phyloP scores from a whole-genome alignment of 257 asterid genomes.

The Solanum virginianum region DNA sequence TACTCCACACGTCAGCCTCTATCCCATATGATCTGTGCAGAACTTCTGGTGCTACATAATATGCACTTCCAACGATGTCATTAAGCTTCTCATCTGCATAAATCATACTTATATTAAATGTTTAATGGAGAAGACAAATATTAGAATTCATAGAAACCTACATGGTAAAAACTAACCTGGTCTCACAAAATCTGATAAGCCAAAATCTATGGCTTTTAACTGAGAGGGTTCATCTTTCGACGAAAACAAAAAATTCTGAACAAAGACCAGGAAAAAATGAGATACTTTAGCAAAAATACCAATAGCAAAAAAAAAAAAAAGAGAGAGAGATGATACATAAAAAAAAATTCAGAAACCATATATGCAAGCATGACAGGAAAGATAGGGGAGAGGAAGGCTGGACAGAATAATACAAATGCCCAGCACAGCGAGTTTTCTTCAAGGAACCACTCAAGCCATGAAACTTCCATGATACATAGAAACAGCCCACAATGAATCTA shows the following conservation, averaged over 20 bases:
- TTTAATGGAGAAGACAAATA: not conserved
- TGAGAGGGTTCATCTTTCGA: slow-evolving; percentile 40
- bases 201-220: slow-evolving; percentile 60
- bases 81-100: slow-evolving; percentile 57
- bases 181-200: slow-evolving; percentile 51
- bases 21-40: slow-evolving; percentile 31
- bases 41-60: slow-evolving; percentile 45
- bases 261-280: not conserved
- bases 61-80: slow-evolving; percentile 61
- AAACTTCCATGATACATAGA: not conserved
- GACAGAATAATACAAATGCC: not conserved
- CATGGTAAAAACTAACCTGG: slow-evolving; percentile 27
- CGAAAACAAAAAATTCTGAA: slow-evolving; percentile 50
- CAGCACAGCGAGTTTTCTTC: not conserved
- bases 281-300: not conserved
- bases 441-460: not conserved
- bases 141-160: not conserved
- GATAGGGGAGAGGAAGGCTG: not conserved
- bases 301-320: not conserved
- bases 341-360: not conserved
- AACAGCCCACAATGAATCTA: not conserved
- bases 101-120: not conserved
- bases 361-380: not conserved
- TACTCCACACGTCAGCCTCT: slow-evolving; percentile 48
- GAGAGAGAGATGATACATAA: not conserved